Conservation (phyloP, 345 rosid species). For the Brassica incana region DNA sequence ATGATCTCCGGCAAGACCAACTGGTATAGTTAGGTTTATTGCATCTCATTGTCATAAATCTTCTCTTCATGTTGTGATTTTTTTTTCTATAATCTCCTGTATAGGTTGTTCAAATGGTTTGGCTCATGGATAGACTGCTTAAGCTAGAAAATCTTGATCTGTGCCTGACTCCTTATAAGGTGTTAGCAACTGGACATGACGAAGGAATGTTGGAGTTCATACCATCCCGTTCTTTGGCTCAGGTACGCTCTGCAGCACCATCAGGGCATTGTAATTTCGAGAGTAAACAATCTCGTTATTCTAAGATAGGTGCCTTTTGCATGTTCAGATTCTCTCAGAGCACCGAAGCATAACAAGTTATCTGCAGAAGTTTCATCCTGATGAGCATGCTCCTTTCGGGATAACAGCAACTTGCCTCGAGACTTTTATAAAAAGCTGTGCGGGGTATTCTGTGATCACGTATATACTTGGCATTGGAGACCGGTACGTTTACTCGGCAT, state of each 20-base stretch:
- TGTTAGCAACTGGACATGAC: slow-evolving; percentile 96
- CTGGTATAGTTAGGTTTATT: slow-evolving; percentile 49
- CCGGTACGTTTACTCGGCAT: slow-evolving; percentile 45
- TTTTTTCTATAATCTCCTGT: background rate
- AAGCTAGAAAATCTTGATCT: slow-evolving; percentile 95
- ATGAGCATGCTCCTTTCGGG: slow-evolving; percentile 95
- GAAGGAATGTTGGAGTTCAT: slow-evolving; percentile 99
- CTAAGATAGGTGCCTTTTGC: slow-evolving; percentile 17
- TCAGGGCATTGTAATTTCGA: background rate
- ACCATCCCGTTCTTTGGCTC: slow-evolving; percentile 91
- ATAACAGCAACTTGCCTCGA: slow-evolving; percentile 93
- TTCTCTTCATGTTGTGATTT: background rate
- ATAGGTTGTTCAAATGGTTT: slow-evolving; percentile 98
- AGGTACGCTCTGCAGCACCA: slow-evolving; percentile 48
- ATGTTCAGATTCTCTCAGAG: slow-evolving; percentile 81
- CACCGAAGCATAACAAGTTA: slow-evolving; percentile 89
- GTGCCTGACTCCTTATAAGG: slow-evolving; percentile 87
- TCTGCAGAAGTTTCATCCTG: slow-evolving; percentile 94
- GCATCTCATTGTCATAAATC: background rate
- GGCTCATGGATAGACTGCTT: slow-evolving; percentile 96
- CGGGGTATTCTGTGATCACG: slow-evolving; percentile 97
- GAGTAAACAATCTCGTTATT: background rate
- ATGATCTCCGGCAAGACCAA: slow-evolving; percentile 98
- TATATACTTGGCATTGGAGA: slow-evolving; percentile 98
- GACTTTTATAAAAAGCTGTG: slow-evolving; percentile 97